Percentiles rank a stretch among this genome's conserved stretches.
These are phyloP conservation scores for Diaporthe australafricana DNA, from an alignment of 2,329 filamentous ascomycete genomes.

Conservation along the genomic window DNA sequence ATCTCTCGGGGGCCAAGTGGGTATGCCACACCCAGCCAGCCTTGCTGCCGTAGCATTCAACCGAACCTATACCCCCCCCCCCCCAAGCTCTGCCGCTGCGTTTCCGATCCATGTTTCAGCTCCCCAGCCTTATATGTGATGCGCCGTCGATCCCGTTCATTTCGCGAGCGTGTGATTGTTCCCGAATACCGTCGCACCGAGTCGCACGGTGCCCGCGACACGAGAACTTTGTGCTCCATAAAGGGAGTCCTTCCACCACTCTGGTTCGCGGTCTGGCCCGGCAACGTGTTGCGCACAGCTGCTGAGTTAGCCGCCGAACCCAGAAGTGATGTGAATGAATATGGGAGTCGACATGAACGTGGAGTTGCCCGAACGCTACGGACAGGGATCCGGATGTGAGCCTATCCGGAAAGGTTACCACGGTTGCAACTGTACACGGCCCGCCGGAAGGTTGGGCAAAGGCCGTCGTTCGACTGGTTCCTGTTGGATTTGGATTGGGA, in stretches of 20 bases:
- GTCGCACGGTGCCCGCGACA: neutral
- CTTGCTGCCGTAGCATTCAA: constrained; percentile 3
- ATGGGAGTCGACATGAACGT: neutral
- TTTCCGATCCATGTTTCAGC: constrained; percentile 25
- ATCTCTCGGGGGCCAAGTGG: neutral
- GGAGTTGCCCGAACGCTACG: neutral
- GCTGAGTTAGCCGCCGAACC: neutral
- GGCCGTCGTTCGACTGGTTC: neutral
- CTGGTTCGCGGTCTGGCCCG: neutral
- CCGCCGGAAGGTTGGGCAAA: neutral
- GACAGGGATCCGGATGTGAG: constrained; percentile 19
- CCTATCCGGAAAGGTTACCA: neutral
- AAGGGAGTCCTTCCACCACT: neutral
- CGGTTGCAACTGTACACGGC: constrained; percentile 14
- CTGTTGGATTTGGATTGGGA: neutral
- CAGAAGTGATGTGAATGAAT: neutral
- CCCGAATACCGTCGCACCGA: constrained; percentile 1
- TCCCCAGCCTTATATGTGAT: constrained; percentile 20
- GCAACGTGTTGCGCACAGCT: neutral
- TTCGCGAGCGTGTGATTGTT: neutral
- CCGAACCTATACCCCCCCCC: neutral
- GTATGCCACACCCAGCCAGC: neutral
- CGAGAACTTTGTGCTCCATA: neutral
- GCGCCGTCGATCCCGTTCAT: constrained; percentile 9
- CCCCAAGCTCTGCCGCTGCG: neutral